Evolutionary conservation across 2,329 filamentous ascomycete genomes (phyloP).

Genomic region (Sphaerulina vaccinii): DNA sequence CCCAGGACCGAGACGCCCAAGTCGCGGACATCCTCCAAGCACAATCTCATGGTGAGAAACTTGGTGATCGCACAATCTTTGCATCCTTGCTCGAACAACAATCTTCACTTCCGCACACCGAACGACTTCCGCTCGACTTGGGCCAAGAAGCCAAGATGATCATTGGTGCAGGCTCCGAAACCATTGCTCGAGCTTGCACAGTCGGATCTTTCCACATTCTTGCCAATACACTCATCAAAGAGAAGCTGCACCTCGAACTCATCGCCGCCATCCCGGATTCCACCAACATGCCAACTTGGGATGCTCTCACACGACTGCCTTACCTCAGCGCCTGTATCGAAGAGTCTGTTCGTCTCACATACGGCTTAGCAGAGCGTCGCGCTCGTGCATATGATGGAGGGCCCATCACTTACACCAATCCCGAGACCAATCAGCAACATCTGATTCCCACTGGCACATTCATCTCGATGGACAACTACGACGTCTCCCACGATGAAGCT

Average conservation of each 20-base stretch:
- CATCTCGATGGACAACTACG: conserved; percentile 19
- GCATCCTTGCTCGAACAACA: not conserved
- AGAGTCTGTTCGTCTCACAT: not conserved
- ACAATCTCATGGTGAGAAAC: too few relatives aligned
- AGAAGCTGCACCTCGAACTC: not conserved
- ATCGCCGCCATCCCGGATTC: not conserved
- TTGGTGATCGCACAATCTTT: not conserved
- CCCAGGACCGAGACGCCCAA: too few relatives aligned
- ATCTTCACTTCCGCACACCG: not conserved
- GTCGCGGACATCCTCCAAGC: too few relatives aligned
- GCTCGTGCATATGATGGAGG: too few relatives aligned
- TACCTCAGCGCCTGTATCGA: not conserved
- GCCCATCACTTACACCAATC: too few relatives aligned
- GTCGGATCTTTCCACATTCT: not conserved
- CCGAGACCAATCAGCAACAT: not conserved
- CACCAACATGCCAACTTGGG: not conserved
- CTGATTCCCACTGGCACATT: conserved; percentile 18
- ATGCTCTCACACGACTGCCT: not conserved
- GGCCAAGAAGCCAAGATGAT: not conserved
- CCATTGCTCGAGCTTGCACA: not conserved
- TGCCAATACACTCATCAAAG: not conserved
- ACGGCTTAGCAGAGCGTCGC: too few relatives aligned
- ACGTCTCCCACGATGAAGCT: conserved; percentile 18
- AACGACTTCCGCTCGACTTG: not conserved
- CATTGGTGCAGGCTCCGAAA: not conserved